A percentile compares a stretch with the other conserved stretches of the same genome.
phyloP scores from a whole-genome alignment of 225 moss, liverwort and hornwort genomes.

The Marchantia polymorpha region DNA sequence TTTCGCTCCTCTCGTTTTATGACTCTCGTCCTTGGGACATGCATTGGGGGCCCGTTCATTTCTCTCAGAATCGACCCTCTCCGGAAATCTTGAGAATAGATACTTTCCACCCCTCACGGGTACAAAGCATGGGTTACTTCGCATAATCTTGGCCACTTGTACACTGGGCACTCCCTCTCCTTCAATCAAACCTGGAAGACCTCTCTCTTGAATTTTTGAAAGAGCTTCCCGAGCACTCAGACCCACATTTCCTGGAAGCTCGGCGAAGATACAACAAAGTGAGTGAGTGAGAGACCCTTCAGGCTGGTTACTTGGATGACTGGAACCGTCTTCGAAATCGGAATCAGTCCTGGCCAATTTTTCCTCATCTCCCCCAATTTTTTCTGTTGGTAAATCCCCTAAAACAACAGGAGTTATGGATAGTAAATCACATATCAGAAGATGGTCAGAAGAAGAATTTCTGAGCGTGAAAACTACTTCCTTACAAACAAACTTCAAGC shows the following conservation, averaged over 20 bases:
- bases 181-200: slow-evolving; percentile 50
- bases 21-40: neutral
- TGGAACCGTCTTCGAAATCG: neutral
- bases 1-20: neutral
- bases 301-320: neutral
- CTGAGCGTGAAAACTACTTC: neutral
- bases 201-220: slow-evolving; percentile 45
- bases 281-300: slow-evolving; percentile 14
- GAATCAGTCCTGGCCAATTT: neutral
- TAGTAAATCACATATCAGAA: neutral
- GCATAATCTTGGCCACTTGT: slow-evolving; percentile 54
- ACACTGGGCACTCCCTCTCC: slow-evolving; percentile 50
- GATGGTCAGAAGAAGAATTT: neutral
- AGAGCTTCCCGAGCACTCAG: slow-evolving; percentile 53
- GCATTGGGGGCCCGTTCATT: neutral
- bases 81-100: slow-evolving; percentile 20
- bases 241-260: slow-evolving; percentile 33
- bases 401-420: neutral
- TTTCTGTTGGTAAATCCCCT: neutral
- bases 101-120: slow-evolving; percentile 51
- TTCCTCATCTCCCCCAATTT: neutral
- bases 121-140: slow-evolving; percentile 45
- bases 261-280: slow-evolving; percentile 3
- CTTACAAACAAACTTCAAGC: neutral
- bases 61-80: neutral